Evolutionary conservation across 768 basidiomycete genomes (phyloP).

Genomic region (Rhizopogon vesiculosus): DNA sequence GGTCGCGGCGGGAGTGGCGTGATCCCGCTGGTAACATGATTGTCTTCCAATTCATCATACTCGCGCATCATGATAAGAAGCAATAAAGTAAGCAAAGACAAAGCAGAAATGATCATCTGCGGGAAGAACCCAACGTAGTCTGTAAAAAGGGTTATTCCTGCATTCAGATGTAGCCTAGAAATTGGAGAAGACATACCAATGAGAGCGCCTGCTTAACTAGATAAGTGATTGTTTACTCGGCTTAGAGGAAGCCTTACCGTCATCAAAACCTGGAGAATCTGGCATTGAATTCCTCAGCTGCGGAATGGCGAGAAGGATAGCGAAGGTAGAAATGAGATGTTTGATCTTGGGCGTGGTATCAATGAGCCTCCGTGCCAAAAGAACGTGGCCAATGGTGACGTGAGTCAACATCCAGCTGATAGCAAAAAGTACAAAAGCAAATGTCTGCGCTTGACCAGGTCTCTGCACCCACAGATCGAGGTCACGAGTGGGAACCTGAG

Average conservation of each 20-base stretch:
- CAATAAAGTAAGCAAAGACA: slow-evolving; percentile 37
- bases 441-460: slow-evolving; percentile 40
- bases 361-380: slow-evolving; percentile 34
- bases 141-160: slow-evolving; percentile 10
- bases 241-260: slow-evolving; percentile 19
- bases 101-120: slow-evolving; percentile 46
- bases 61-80: slow-evolving; percentile 40
- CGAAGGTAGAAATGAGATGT: slow-evolving; percentile 34
- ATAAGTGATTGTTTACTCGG: neutral
- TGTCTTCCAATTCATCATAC: slow-evolving; percentile 8
- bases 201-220: slow-evolving; percentile 33
- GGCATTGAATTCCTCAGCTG: slow-evolving; percentile 53
- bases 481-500: slow-evolving; percentile 31
- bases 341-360: slow-evolving; percentile 29
- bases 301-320: slow-evolving; percentile 42
- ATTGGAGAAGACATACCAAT: slow-evolving; percentile 32
- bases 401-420: slow-evolving; percentile 54
- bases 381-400: slow-evolving; percentile 40
- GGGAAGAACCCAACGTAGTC: slow-evolving; percentile 56
- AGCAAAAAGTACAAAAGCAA: slow-evolving; percentile 41
- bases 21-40: neutral
- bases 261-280: slow-evolving; percentile 48
- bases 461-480: slow-evolving; percentile 41
- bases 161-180: neutral
- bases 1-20: neutral